phyloP scores from a whole-genome alignment of 345 rosid genomes.

The Gossypium raimondii region DNA sequence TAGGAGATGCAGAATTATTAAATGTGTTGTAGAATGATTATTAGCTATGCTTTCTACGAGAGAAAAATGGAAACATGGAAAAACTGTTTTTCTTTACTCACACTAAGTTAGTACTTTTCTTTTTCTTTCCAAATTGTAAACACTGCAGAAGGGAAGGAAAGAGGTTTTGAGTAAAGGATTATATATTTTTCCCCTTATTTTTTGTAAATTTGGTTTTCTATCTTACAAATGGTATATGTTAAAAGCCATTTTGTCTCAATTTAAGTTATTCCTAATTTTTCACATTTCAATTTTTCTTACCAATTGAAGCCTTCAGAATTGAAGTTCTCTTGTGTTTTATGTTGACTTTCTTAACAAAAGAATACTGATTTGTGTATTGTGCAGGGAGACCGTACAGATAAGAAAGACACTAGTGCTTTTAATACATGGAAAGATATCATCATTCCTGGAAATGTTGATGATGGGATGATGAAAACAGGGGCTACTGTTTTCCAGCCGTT shows the following conservation, averaged over 20 bases:
- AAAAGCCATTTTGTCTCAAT: not conserved
- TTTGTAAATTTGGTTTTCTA: not conserved
- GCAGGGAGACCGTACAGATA: constrained; percentile 96
- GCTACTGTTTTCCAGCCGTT: constrained; percentile 58
- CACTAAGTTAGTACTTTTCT: not conserved
- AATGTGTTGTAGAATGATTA: not conserved
- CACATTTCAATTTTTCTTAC: not conserved
- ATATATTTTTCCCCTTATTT: not conserved
- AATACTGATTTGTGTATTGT: constrained; percentile 19
- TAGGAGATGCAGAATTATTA: not conserved
- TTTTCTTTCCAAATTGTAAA: not conserved
- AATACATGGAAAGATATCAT: constrained; percentile 89
- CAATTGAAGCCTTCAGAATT: not conserved
- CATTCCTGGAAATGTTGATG: constrained; percentile 29
- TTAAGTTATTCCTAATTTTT: not conserved
- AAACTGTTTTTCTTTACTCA: not conserved
- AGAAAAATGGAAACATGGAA: not conserved
- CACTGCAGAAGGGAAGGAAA: not conserved
- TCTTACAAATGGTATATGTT: constrained; percentile 1
- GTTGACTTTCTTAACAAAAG: not conserved
- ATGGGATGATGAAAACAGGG: constrained; percentile 62
- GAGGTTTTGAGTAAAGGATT: not conserved
- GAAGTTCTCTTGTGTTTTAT: not conserved
- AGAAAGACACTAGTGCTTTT: constrained; percentile 80
- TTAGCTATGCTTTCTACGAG: not conserved